phyloP scores from a whole-genome alignment of 169 alveolate genomes.

The Eimeria tenella region DNA sequence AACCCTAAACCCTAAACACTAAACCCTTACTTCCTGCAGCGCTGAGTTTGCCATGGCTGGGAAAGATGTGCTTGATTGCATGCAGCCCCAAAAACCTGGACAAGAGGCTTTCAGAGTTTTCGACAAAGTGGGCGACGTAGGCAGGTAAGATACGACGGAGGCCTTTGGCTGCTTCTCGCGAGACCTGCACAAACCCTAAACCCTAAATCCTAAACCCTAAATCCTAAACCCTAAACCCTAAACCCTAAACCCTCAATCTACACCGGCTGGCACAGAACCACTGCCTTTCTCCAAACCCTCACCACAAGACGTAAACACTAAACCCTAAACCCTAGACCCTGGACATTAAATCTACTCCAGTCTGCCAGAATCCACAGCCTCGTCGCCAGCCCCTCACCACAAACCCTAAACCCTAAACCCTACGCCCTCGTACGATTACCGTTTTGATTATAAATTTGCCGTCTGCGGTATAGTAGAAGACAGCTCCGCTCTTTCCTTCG shows the following conservation, averaged over 20 bases:
- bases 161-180: constrained; percentile 76
- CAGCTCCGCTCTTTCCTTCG: constrained; percentile 97
- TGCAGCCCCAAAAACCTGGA: constrained; percentile 92
- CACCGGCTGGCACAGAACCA: background rate
- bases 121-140: constrained; percentile 78
- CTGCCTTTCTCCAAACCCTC: background rate
- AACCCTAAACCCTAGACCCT: background rate
- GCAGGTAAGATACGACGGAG: constrained; percentile 77
- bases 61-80: constrained; percentile 86
- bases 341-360: too few species aligned
- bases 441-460: constrained; percentile 76
- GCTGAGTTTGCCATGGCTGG: constrained; percentile 49
- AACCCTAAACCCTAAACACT: background rate
- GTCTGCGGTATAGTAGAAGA: constrained; percentile 95
- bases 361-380: background rate
- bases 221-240: too few species aligned
- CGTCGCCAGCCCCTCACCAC: background rate
- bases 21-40: constrained; percentile 9
- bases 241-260: background rate
- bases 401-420: background rate
- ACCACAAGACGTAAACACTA: background rate
- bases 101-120: constrained; percentile 84
- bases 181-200: constrained; percentile 50
- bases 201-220: background rate
- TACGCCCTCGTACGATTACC: background rate